Evolutionary conservation across 805 yeast genomes (phyloP).

Genomic region (Hanseniaspora osmophila): DNA sequence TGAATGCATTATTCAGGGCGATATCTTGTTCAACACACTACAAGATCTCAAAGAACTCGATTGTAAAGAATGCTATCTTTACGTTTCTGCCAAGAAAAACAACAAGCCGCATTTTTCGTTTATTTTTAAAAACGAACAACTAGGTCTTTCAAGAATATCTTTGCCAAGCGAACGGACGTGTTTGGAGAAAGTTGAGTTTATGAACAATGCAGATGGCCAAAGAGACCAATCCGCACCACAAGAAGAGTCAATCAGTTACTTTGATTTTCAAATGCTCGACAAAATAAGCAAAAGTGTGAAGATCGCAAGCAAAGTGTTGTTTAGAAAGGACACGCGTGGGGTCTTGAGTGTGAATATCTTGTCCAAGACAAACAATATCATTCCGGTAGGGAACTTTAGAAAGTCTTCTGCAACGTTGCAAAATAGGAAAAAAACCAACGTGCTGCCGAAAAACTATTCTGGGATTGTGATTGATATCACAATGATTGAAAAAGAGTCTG

Average conservation of each 20-base stretch:
- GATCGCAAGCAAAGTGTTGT: slow-evolving; percentile 37
- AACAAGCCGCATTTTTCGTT: slow-evolving; percentile 3
- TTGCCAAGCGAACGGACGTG: slow-evolving; percentile 51
- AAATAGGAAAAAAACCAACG: slow-evolving; percentile 9
- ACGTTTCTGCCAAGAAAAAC: slow-evolving; percentile 23
- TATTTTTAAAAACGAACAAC: slow-evolving; percentile 49
- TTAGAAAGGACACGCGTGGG: slow-evolving; percentile 42
- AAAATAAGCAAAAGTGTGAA: slow-evolving; percentile 35
- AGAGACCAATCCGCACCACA: slow-evolving; percentile 13
- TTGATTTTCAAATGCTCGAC: slow-evolving; percentile 34
- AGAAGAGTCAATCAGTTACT: slow-evolving; percentile 30
- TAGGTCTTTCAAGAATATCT: slow-evolving; percentile 54
- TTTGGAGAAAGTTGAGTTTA: slow-evolving; percentile 41
- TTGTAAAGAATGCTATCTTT: slow-evolving; percentile 36
- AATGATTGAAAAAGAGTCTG: slow-evolving; percentile 21
- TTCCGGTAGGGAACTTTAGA: slow-evolving; percentile 3
- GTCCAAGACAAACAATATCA: slow-evolving; percentile 23
- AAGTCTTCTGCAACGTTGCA: not conserved
- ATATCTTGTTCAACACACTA: slow-evolving; percentile 37
- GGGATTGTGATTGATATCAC: slow-evolving; percentile 29
- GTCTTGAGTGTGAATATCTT: slow-evolving; percentile 32
- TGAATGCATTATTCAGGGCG: slow-evolving; percentile 41
- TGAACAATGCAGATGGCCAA: slow-evolving; percentile 7
- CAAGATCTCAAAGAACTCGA: slow-evolving; percentile 43
- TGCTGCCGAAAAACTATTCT: slow-evolving; percentile 24